Percentiles rank a stretch among this genome's conserved stretches.
Evolutionary conservation across 1,284 basidiomycete species (phyloP).

Genomic region (Leccinum pallidistipes): DNA sequence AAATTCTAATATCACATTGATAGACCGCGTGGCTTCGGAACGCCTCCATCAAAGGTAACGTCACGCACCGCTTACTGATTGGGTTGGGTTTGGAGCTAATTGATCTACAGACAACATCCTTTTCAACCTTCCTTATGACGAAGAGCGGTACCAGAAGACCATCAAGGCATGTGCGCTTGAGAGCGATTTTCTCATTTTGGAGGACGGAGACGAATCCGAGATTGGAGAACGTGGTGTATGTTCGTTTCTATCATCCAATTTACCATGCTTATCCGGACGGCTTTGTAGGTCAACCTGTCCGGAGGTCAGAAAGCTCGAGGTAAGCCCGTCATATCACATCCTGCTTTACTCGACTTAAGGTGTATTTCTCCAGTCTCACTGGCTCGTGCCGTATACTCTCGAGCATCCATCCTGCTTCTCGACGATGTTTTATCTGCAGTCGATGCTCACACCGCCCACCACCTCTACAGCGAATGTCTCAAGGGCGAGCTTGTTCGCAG

Average conservation of each 20-base stretch:
- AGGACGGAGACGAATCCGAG: constrained; percentile 93
- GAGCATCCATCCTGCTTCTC: constrained; percentile 81
- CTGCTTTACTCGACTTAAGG: background rate
- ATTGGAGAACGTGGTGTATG: constrained; percentile 83
- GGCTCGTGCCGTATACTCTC: constrained; percentile 92
- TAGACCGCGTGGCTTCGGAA: constrained; percentile 84
- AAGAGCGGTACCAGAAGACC: constrained; percentile 61
- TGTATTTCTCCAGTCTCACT: constrained; percentile 62
- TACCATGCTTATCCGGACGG: background rate
- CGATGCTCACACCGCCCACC: constrained; percentile 87
- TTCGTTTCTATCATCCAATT: constrained; percentile 9
- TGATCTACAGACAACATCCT: constrained; percentile 77
- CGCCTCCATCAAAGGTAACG: constrained; percentile 80
- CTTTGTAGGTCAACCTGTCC: constrained; percentile 74
- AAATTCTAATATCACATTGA: background rate
- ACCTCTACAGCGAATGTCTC: constrained; percentile 81
- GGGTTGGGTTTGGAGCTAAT: constrained; percentile 9
- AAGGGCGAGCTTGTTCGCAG: constrained; percentile 80
- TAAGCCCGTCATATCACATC: constrained; percentile 29
- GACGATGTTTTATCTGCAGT: constrained; percentile 87
- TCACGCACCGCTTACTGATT: background rate
- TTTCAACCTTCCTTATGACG: constrained; percentile 82
- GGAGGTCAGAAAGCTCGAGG: constrained; percentile 96
- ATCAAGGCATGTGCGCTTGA: constrained; percentile 61
- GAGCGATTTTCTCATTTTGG: constrained; percentile 85